Conservation (phyloP, 768 basidiomycete genomes). For the Floccularia luteovirens region DNA sequence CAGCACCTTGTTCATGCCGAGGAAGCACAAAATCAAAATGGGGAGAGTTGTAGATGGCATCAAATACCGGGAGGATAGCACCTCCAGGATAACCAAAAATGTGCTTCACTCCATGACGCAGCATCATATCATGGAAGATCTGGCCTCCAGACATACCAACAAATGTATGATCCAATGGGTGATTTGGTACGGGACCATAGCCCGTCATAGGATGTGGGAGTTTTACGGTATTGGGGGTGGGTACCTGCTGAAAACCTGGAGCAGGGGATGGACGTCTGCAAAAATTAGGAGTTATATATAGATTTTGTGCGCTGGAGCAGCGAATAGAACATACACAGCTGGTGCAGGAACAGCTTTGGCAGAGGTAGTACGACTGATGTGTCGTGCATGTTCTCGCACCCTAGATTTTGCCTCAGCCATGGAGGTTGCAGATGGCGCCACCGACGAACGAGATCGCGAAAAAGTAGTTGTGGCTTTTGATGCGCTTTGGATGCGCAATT, state of each 20-base stretch:
- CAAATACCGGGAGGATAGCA: conserved; percentile 98
- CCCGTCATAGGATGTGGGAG: conserved; percentile 23
- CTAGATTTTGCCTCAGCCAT: conserved; percentile 78
- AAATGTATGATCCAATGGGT: conserved; percentile 73
- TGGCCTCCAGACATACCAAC: conserved; percentile 93
- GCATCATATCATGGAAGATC: conserved; percentile 99
- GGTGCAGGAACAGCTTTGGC: conserved; percentile 57
- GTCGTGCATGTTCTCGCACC: conserved; percentile 70
- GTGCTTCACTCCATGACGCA: conserved; percentile 91
- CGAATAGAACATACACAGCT: conserved; percentile 40
- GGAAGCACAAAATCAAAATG: conserved; percentile 96
- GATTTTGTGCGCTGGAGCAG: neutral
- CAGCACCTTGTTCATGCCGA: conserved; percentile 96
- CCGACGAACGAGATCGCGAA: conserved; percentile 43
- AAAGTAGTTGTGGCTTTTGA: conserved; percentile 21
- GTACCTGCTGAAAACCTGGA: conserved; percentile 41
- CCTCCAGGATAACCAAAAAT: conserved; percentile 98
- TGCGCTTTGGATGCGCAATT: conserved; percentile 7
- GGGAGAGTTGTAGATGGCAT: conserved; percentile 94
- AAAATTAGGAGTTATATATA: conserved; percentile 1
- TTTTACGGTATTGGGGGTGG: conserved; percentile 25
- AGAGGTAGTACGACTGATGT: conserved; percentile 62
- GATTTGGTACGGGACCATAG: conserved; percentile 33
- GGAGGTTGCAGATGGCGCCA: conserved; percentile 28
- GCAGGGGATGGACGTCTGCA: conserved; percentile 55